Evolutionary conservation across 768 basidiomycete species (phyloP).

Genomic region (Strobilomyces dryophilus): DNA sequence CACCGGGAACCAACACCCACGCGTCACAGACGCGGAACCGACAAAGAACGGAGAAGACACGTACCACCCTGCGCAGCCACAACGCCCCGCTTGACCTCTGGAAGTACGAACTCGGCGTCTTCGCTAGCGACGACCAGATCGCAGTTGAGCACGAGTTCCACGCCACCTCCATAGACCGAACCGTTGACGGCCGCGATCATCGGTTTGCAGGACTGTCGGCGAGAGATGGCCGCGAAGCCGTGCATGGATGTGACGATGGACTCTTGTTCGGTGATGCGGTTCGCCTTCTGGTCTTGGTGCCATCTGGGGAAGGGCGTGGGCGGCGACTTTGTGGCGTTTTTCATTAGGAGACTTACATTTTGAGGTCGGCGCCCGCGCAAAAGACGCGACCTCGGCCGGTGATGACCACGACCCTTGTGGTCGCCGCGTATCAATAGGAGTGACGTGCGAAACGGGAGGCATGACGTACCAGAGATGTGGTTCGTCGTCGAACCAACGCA

Average conservation of each 20-base stretch:
- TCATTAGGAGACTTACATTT: constrained; percentile 46
- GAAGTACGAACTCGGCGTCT: constrained; percentile 66
- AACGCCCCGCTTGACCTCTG: constrained; percentile 78
- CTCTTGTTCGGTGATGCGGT: constrained; percentile 42
- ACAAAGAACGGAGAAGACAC: constrained; percentile 15
- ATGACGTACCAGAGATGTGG: constrained; percentile 61
- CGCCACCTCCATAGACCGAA: constrained; percentile 64
- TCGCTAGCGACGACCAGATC: constrained; percentile 70
- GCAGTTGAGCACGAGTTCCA: constrained; percentile 69
- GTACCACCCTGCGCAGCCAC: constrained; percentile 67
- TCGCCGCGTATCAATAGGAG: background rate
- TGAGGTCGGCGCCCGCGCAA: constrained; percentile 79
- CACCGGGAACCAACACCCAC: background rate
- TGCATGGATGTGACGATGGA: constrained; percentile 36
- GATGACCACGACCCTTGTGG: constrained; percentile 62
- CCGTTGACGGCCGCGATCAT: constrained; percentile 81
- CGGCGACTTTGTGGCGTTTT: background rate
- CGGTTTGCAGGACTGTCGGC: constrained; percentile 63
- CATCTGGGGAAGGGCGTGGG: constrained; percentile 41
- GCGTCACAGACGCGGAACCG: background rate
- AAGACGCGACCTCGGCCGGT: constrained; percentile 72
- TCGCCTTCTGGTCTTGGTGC: constrained; percentile 49
- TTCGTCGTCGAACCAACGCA: constrained; percentile 75
- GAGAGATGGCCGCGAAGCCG: constrained; percentile 74
- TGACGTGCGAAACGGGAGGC: background rate